Conservation (phyloP, 352 stramenopile genomes). For the Phytophthora colocasiae region DNA sequence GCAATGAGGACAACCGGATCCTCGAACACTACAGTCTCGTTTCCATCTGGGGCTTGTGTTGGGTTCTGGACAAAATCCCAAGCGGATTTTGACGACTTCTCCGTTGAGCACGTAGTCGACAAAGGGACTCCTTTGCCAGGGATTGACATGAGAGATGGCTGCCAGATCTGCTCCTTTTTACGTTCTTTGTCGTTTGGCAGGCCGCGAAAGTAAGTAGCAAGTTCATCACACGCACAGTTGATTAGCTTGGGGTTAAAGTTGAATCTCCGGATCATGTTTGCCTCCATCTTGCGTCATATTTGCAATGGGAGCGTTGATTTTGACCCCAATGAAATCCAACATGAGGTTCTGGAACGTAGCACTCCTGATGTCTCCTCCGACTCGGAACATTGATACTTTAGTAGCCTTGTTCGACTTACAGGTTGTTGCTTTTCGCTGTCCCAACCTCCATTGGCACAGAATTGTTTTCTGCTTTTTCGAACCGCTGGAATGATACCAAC, state of each 20-base stretch:
- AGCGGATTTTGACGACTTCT: conserved; percentile 2
- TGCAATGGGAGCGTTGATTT: conserved; percentile 41
- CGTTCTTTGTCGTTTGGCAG: conserved; percentile 29
- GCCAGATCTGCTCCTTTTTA: conserved; percentile 38
- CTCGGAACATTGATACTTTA: conserved; percentile 41
- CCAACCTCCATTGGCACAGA: conserved; percentile 33
- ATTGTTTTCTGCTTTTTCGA: conserved; percentile 24
- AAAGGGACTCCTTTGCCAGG: conserved; percentile 7
- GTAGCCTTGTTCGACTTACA: conserved; percentile 31
- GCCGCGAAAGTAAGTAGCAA: conserved; percentile 35
- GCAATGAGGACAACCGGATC: conserved; percentile 46
- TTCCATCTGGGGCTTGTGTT: conserved; percentile 15
- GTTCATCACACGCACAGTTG: conserved; percentile 39
- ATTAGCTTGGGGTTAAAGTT: conserved; percentile 34
- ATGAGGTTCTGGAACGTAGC: conserved; percentile 55
- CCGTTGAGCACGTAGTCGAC: conserved; percentile 21
- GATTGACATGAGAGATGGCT: conserved; percentile 10
- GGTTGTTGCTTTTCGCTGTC: conserved; percentile 8
- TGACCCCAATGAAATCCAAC: conserved; percentile 49
- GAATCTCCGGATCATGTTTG: conserved; percentile 42
- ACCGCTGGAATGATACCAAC: conserved; percentile 40
- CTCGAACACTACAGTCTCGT: conserved; percentile 36
- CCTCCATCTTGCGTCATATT: conserved; percentile 39
- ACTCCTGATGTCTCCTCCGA: conserved; percentile 34
- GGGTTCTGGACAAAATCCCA: conserved; percentile 48